These are phyloP conservation scores for Macrotyloma uniflorum DNA, from an alignment of 306 rosid species.

Conservation along the genomic window DNA sequence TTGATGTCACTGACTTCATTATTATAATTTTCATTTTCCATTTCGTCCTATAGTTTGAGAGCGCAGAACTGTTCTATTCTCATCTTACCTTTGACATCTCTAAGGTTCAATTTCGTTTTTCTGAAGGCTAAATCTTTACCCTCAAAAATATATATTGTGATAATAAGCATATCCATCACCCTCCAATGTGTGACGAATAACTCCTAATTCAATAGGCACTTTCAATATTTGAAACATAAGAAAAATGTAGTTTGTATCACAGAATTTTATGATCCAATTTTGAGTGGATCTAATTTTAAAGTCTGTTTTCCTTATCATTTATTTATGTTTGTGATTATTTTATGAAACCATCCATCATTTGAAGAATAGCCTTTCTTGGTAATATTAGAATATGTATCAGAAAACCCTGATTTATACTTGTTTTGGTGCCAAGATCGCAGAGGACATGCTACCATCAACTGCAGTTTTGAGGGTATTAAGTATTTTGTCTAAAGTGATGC, in stretches of 20 bases:
- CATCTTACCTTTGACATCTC: neutral
- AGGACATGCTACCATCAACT: conserved; percentile 68
- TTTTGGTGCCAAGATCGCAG: conserved; percentile 70
- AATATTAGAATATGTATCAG: conserved; percentile 10
- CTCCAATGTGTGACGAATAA: neutral
- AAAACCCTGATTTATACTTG: conserved; percentile 43
- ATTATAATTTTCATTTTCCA: conserved; percentile 17
- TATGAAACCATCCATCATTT: neutral
- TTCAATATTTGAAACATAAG: conserved; percentile 5
- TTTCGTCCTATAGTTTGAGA: conserved; percentile 2
- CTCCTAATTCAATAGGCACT: neutral
- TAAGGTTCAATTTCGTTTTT: neutral
- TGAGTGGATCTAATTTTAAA: neutral
- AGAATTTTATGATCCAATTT: neutral
- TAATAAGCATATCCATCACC: neutral
- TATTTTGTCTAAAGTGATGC: conserved; percentile 66
- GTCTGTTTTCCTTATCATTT: neutral
- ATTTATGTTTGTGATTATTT: neutral
- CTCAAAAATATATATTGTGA: neutral
- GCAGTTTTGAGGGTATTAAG: conserved; percentile 57
- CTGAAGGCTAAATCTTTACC: neutral
- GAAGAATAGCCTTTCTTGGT: neutral
- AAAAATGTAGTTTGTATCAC: neutral
- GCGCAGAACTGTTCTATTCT: neutral
- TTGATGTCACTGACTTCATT: conserved; percentile 30